These are phyloP conservation scores for Metahyphopichia silvanorum DNA, from an alignment of 805 yeast species.

Conservation along the genomic window DNA sequence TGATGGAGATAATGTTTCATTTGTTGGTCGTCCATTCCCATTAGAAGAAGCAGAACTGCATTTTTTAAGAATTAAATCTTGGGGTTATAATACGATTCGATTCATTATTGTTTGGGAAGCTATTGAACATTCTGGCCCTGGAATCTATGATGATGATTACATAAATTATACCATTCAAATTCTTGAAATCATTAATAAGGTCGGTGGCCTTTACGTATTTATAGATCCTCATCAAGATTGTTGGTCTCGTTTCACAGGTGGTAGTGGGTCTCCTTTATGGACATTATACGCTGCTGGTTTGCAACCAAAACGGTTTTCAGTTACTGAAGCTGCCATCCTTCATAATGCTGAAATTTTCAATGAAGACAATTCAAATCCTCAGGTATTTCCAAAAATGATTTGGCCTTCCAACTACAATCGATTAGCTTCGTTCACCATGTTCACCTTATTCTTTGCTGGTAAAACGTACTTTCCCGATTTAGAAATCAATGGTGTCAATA, in stretches of 20 bases:
- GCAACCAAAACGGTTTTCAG: conserved; percentile 67
- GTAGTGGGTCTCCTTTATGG: conserved; percentile 95
- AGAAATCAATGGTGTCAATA: conserved; percentile 64
- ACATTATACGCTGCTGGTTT: conserved; percentile 86
- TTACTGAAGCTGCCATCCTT: conserved; percentile 75
- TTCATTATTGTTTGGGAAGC: conserved; percentile 90
- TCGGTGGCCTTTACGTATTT: conserved; percentile 76
- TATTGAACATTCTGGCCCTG: conserved; percentile 85
- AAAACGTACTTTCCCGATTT: conserved; percentile 72
- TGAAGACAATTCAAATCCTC: conserved; percentile 32
- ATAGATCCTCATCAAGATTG: conserved; percentile 93
- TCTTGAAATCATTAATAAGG: conserved; percentile 50
- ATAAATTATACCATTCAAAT: conserved; percentile 66
- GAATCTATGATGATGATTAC: conserved; percentile 71
- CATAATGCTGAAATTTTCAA: conserved; percentile 51
- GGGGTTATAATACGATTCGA: conserved; percentile 81
- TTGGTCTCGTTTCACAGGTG: conserved; percentile 88
- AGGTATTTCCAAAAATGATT: conserved; percentile 76
- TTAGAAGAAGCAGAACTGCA: conserved; percentile 70
- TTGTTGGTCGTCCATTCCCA: conserved; percentile 80
- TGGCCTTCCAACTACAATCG: conserved; percentile 89
- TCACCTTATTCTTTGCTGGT: conserved; percentile 83
- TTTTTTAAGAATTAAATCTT: conserved; percentile 62
- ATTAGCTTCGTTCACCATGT: conserved; percentile 76
- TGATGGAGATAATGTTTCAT: conserved; percentile 73